These are phyloP conservation scores for Pseudocercospora vitis DNA, from an alignment of 2,329 filamentous ascomycete species.

Conservation along the genomic window DNA sequence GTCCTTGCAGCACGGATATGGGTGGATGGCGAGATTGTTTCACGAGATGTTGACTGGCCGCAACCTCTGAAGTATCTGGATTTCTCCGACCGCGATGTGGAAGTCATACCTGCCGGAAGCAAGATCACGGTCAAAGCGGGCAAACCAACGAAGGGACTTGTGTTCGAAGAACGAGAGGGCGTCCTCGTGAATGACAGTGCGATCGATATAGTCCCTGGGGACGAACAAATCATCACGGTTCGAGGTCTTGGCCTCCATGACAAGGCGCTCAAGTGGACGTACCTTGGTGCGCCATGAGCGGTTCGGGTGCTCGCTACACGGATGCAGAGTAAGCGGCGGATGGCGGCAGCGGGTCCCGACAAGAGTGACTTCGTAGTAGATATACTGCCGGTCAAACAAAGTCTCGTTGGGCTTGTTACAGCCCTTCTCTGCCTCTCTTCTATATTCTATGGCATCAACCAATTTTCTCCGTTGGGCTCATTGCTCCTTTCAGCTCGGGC, in stretches of 20 bases:
- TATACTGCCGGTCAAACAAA: not conserved
- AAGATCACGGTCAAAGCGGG: conserved; percentile 49
- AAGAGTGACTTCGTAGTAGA: not conserved
- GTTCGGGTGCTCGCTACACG: not conserved
- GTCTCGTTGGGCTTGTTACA: no score
- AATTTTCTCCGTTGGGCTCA: not conserved
- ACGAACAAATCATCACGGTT: conserved; percentile 52
- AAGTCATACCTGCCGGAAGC: conserved; percentile 42
- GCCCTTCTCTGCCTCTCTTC: not conserved
- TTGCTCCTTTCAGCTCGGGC: not conserved
- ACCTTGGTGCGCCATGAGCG: conserved; percentile 41
- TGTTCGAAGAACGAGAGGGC: conserved; percentile 59
- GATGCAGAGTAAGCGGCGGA: conserved; percentile 2
- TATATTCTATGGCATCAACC: not conserved
- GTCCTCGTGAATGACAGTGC: conserved; percentile 57
- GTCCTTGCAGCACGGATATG: conserved; percentile 56
- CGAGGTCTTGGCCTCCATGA: conserved; percentile 44
- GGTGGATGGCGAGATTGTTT: conserved; percentile 52
- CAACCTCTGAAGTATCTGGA: conserved; percentile 61
- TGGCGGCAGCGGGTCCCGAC: not conserved
- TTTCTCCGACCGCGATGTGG: conserved; percentile 52
- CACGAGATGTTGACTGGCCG: conserved; percentile 61
- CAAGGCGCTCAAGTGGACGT: conserved; percentile 46
- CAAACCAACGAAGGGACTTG: conserved; percentile 60
- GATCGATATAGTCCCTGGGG: conserved; percentile 58